Base-by-base conservation (phyloP, 768 basidiomycete species). In the Leccinum disarticulatum region DNA sequence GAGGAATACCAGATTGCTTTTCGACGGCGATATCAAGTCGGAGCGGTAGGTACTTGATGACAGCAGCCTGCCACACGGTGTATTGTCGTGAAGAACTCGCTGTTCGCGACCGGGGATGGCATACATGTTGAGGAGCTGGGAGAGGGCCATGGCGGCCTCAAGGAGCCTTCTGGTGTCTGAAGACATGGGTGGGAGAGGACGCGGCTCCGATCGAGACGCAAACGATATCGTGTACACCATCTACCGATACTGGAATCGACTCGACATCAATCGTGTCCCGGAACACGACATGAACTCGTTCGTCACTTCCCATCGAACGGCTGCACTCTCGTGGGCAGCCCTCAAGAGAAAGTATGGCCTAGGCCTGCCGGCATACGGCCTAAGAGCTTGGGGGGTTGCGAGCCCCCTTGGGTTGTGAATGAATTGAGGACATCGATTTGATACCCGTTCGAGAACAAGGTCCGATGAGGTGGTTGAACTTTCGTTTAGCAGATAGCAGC, bases 211-310 rank as follows among this genome's bases (percentile, higher is more conserved):
- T 58, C 77, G 81, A 57, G 91, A 93, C 67, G 91, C 91, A 9
- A 84, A 85, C 64, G 91, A 93, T 62, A 91, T 93, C 65, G 71
- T 79, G 47, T 92, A 84, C 69, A 80, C 84, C 41, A 77, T 94
- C 66, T 79, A 82, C 59, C 84, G 83, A 57, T 90, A 87, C 68
- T 93, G 91, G 91, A 89, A 87, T 70, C 80, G 82, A 56, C 83
- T 93, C 61, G 91, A 93, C 73, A 85, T 93, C 64, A 93, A 93
- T 70, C 88, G 91, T 64, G 87, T 93, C 60, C 86, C 87, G 28
- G 91, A 93, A 73, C 84, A 86, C 60, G 91, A 93, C 69, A 93
- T 93, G 91, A 85, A 84, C 59, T 79, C 81, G 31, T 93, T 93
- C 68, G 86, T 89, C 31, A 68, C 78, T 14, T 79, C 78, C 38